Percentiles rank a stretch among this genome's conserved stretches.
These are phyloP conservation scores for Ceratocystis diversiconidia DNA, from an alignment of 2,329 filamentous ascomycete genomes.

Conservation along the genomic window DNA sequence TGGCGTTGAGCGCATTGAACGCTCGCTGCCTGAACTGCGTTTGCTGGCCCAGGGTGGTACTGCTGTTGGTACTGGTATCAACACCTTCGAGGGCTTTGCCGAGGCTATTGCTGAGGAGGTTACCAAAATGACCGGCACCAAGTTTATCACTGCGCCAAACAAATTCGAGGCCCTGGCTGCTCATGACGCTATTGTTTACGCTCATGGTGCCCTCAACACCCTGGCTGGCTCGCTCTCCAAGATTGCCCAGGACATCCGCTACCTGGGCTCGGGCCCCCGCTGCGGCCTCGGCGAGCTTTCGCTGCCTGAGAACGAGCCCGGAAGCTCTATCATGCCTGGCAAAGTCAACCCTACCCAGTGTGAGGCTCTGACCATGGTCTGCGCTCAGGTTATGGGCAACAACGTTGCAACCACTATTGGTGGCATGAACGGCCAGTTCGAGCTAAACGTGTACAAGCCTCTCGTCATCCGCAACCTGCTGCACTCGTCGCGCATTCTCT, in stretches of 20 bases:
- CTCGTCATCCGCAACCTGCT: conserved; percentile 89
- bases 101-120: conserved; percentile 87
- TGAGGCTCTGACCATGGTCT: conserved; percentile 95
- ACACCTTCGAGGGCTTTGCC: conserved; percentile 92
- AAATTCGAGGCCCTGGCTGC: conserved; percentile 96
- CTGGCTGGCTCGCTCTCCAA: conserved; percentile 86
- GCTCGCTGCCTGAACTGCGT: conserved; percentile 67
- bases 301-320: conserved; percentile 95
- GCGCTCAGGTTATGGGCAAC: conserved; percentile 96
- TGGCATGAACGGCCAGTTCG: conserved; percentile 95
- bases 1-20: conserved; percentile 75
- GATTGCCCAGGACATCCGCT: conserved; percentile 95
- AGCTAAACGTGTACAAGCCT: conserved; percentile 98
- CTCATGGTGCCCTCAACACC: conserved; percentile 84
- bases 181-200: conserved; percentile 91
- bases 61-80: conserved; percentile 91
- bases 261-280: conserved; percentile 87
- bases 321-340: conserved; percentile 96
- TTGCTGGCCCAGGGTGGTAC: conserved; percentile 90
- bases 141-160: conserved; percentile 95
- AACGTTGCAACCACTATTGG: conserved; percentile 84
- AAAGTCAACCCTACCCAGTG: conserved; percentile 99
- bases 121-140: conserved; percentile 75
- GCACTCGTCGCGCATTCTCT: conserved; percentile 75
- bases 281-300: conserved; percentile 89